Percentiles rank a stretch among this genome's conserved stretches.
These are phyloP conservation scores for Silene uniflora DNA, from an alignment of 148 eudicot genomes.

Conservation along the genomic window DNA sequence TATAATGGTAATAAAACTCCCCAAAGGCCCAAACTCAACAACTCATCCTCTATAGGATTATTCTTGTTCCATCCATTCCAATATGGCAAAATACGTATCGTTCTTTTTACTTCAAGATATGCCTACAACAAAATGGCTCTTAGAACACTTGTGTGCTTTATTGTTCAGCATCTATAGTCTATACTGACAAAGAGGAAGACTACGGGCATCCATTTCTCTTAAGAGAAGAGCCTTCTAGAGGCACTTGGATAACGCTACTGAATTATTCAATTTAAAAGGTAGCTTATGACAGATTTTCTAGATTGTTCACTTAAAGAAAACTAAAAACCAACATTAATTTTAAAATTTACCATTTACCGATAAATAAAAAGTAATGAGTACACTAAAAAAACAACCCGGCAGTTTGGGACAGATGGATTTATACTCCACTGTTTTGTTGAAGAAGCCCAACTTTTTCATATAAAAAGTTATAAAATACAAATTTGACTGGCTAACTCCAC, in stretches of 20 bases:
- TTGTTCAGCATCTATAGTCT: neutral
- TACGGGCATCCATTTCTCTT: neutral
- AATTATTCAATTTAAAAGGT: neutral
- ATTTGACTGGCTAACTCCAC: too few relatives aligned
- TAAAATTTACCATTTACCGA: too few relatives aligned
- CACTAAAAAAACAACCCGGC: too few relatives aligned
- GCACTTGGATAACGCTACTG: neutral
- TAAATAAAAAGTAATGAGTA: too few relatives aligned
- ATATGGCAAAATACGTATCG: neutral
- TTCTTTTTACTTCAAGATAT: neutral
- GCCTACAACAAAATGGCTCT: neutral
- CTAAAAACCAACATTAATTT: too few relatives aligned
- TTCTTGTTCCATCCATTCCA: neutral
- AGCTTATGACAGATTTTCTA: neutral
- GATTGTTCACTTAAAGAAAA: too few relatives aligned
- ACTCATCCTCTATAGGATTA: neutral
- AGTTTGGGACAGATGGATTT: too few relatives aligned
- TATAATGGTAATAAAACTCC: too few relatives aligned
- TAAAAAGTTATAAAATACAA: too few relatives aligned
- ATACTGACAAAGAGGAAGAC: neutral
- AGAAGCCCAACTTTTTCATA: too few relatives aligned
- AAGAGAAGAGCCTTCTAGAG: neutral
- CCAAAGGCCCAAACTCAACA: neutral
- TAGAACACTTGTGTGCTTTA: neutral
- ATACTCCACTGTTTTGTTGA: too few relatives aligned